Percentiles rank a stretch among this genome's conserved stretches.
Conservation (phyloP, 257 asterid species). For the Jaltomata sinuosa region DNA sequence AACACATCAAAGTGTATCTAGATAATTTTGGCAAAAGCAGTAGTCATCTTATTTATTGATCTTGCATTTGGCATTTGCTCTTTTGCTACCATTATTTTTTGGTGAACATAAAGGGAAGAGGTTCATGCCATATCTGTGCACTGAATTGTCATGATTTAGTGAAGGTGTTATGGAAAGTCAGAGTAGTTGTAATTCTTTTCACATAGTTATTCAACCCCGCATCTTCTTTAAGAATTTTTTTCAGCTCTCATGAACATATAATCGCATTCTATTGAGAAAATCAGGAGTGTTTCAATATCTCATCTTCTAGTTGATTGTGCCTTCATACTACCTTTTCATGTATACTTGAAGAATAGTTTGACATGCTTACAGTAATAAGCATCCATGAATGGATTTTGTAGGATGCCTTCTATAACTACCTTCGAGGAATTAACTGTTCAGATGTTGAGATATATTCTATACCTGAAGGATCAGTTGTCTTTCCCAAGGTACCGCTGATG, state of each 20-base stretch:
- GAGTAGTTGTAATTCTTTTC: neutral
- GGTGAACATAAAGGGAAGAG: neutral
- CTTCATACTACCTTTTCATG: neutral
- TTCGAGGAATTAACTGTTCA: conserved; percentile 70
- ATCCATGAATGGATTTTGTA: conserved; percentile 19
- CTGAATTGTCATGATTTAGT: neutral
- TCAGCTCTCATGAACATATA: neutral
- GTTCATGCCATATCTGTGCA: neutral
- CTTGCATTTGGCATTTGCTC: neutral
- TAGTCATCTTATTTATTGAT: neutral
- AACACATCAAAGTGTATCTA: neutral
- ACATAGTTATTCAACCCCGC: neutral
- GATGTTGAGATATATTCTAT: conserved; percentile 90
- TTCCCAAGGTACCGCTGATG: conserved; percentile 90
- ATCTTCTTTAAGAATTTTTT: neutral
- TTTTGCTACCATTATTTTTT: neutral
- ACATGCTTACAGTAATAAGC: neutral
- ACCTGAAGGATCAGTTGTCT: conserved; percentile 90
- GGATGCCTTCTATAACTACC: conserved; percentile 79
- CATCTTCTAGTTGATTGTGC: neutral
- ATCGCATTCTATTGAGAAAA: neutral
- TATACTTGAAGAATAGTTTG: neutral
- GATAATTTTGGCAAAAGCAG: neutral
- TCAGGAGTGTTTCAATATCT: neutral
- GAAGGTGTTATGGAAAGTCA: neutral